Conservation (phyloP, 371 early-diverging fungal genomes). For the Syncephalastrum racemosum region DNA sequence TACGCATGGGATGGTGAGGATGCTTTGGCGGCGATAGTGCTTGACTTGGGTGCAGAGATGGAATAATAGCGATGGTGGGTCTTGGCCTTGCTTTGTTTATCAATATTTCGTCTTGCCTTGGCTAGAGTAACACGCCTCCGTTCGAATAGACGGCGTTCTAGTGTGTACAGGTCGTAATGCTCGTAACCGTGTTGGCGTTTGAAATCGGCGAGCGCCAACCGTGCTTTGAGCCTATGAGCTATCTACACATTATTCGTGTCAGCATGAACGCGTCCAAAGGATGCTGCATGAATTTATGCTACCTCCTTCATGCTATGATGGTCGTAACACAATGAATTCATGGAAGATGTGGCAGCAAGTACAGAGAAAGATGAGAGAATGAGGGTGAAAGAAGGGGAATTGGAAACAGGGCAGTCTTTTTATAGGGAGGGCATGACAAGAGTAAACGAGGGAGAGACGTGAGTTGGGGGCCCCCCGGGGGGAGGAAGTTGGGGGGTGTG, state of each 20-base stretch:
- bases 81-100: constrained; percentile 8
- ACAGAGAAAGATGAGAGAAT: neutral
- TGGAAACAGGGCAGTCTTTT: constrained; percentile 6
- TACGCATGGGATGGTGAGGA: neutral
- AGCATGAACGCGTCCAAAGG: neutral
- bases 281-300: neutral
- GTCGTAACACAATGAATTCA: constrained; percentile 8
- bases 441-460: neutral
- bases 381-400: constrained; percentile 3
- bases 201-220: constrained; percentile 29
- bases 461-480: neutral
- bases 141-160: constrained; percentile 23
- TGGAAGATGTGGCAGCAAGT: neutral
- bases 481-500: constrained; percentile 1
- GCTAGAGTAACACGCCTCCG: constrained; percentile 2
- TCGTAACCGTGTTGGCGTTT: constrained; percentile 34
- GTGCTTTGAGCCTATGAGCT: constrained; percentile 22
- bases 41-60: constrained; percentile 4
- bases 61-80: constrained; percentile 36
- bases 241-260: constrained; percentile 13
- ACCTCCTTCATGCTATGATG: constrained; percentile 4
- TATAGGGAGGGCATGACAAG: neutral
- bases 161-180: constrained; percentile 25
- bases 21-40: constrained; percentile 17
- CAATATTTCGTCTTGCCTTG: neutral